Evolutionary conservation across 495 filamentous ascomycete genomes (phyloP).

Genomic region (Hyaloscypha variabilis): DNA sequence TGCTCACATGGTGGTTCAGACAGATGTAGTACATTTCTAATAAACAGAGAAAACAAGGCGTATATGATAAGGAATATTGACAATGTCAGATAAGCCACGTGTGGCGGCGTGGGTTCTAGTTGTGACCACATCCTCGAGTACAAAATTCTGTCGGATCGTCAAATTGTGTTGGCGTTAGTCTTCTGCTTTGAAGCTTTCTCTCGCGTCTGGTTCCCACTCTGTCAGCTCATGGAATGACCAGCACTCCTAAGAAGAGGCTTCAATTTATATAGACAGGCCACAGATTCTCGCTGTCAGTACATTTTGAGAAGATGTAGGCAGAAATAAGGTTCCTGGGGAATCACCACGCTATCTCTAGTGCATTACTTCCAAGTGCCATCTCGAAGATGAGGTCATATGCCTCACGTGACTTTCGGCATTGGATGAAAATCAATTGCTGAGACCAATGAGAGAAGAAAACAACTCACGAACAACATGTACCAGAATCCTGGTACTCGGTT

Average conservation of each 20-base stretch:
- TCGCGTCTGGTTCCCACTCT: background rate
- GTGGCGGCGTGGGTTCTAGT: slow-evolving; percentile 45
- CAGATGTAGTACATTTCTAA: slow-evolving; percentile 53
- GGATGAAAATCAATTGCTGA: background rate
- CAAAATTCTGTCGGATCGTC: background rate
- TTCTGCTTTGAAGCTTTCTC: background rate
- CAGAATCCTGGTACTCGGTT: background rate
- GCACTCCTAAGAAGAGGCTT: background rate
- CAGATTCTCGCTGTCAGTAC: background rate
- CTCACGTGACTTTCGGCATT: background rate
- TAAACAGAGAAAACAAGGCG: slow-evolving; percentile 48
- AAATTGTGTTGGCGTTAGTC: background rate
- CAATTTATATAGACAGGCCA: background rate
- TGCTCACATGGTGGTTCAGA: slow-evolving; percentile 45
- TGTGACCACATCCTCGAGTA: slow-evolving; percentile 41
- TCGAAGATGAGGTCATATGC: background rate
- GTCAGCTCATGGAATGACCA: background rate
- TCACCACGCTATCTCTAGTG: background rate
- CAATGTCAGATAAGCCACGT: slow-evolving; percentile 48
- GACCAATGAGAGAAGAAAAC: background rate
- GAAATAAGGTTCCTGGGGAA: background rate
- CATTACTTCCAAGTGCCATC: background rate
- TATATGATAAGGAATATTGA: slow-evolving; percentile 49
- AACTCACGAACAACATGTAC: background rate
- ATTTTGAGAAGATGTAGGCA: background rate